Percentiles rank a stretch among this genome's conserved stretches.
phyloP scores from a whole-genome alignment of 75 land plant species.

The Selaginella moellendorffii region DNA sequence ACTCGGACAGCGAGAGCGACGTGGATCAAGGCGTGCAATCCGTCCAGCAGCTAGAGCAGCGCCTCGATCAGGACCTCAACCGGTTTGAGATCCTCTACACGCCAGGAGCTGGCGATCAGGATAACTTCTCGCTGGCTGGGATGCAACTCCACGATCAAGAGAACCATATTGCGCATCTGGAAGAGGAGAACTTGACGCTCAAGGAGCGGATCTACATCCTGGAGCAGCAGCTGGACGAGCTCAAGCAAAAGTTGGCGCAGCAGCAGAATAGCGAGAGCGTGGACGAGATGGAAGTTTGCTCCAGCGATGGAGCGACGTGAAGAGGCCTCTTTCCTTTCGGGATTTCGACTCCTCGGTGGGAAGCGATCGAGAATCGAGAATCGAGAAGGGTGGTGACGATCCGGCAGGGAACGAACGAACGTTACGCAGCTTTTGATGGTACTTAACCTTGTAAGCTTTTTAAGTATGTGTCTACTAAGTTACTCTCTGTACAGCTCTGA shows the following conservation, averaged over 20 bases:
- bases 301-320: constrained; percentile 50
- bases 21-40: constrained; percentile 27
- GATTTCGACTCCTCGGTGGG: too few species aligned
- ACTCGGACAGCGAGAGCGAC: constrained; percentile 25
- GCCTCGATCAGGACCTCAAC: constrained; percentile 83
- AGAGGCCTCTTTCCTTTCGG: constrained; percentile 43
- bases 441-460: too few species aligned
- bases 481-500: too few species aligned
- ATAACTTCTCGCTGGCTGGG: background rate
- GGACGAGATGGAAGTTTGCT: constrained; percentile 11
- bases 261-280: constrained; percentile 33
- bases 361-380: too few species aligned
- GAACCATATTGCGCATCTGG: constrained; percentile 59
- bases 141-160: constrained; percentile 61
- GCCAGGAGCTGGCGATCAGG: constrained; percentile 19
- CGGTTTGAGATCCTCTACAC: constrained; percentile 84
- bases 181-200: constrained; percentile 80
- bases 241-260: constrained; percentile 41
- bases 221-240: constrained; percentile 64
- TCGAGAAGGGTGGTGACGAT: too few species aligned
- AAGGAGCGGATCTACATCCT: constrained; percentile 80
- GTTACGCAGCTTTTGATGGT: too few species aligned
- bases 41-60: constrained; percentile 53
- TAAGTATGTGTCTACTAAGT: too few species aligned
- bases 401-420: too few species aligned